Evolutionary conservation across 345 rosid genomes (phyloP), one percentile per base, ranked within the genome.

Genomic region (Salix dunnii): DNA sequence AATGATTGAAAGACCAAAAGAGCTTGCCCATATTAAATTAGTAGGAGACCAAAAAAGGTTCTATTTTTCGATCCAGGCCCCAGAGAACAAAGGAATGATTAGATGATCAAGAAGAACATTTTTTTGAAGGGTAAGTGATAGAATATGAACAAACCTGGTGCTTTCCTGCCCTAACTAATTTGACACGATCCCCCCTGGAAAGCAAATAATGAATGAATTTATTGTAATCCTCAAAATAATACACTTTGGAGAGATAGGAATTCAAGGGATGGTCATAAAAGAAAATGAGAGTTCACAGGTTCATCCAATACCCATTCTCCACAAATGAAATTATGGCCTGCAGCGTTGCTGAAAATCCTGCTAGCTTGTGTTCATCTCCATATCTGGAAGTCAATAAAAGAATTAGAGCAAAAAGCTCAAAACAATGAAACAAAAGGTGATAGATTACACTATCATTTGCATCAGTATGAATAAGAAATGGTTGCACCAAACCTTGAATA

Each of bases 261-360:
- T 40, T 38, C 28, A 77, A 68, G 60, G 71, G 72, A 61, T 10
- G 38, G 61, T 20, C 46, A 10, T 20, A 21, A 27, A 17, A 31
- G 53, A 42, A 70, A 49, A 43, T 9, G 60, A 51, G 68, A 38
- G 49, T 28, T 33, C 63, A 64, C 70, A 23, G 71, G 75, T 74
- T 17, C 67, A 63, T 79, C 70, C 79, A 53, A 75, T 82, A 96
- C 97, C 94, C 90, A 86, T 92, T 92, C 90, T 94, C 99, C 70
- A 96, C 97, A 71, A 94, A 94, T 78, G 99, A 96, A 79, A 96
- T 96, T 80, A 94, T 96, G 82, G 99, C 99, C 83, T 96, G 99
- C 76, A 96, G 84, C 30, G 99, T 96, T 61, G 99, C 99, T 66
- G 99, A 94, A 85, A 96, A 96, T 71, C 98, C 99, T 23, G 98